Evolutionary conservation across 495 filamentous ascomycete species (phyloP).

Genomic region (Lasiosphaeria miniovina): DNA sequence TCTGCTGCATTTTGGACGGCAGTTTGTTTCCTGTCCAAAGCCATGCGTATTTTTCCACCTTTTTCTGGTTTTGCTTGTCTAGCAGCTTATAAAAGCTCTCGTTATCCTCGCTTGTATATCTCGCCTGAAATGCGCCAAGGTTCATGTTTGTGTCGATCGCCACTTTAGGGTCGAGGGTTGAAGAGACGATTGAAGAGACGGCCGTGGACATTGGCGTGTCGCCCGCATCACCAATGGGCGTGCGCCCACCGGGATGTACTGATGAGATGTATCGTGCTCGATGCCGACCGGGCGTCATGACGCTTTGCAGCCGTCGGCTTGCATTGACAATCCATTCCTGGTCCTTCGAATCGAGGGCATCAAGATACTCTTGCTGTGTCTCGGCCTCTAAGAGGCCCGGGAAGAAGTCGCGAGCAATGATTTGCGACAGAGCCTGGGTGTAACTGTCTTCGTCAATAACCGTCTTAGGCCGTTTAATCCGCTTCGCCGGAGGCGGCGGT

Average conservation of each 20-base stretch:
- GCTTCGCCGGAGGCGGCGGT: constrained; percentile 81
- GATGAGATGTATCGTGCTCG: constrained; percentile 32
- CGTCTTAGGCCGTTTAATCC: constrained; percentile 86
- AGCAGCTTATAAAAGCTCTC: constrained; percentile 90
- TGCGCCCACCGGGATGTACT: constrained; percentile 36
- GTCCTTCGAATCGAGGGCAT: constrained; percentile 83
- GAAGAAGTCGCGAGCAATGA: constrained; percentile 96
- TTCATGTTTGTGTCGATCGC: constrained; percentile 75
- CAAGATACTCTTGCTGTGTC: constrained; percentile 85
- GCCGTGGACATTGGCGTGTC: constrained; percentile 67
- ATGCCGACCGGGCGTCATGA: constrained; percentile 74
- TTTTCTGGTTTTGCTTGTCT: constrained; percentile 85
- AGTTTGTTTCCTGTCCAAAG: constrained; percentile 87
- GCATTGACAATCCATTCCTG: constrained; percentile 82
- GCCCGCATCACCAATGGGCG: constrained; percentile 53
- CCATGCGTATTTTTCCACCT: constrained; percentile 79
- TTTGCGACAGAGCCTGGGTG: constrained; percentile 84
- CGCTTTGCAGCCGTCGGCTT: constrained; percentile 64
- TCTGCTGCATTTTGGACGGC: constrained; percentile 79
- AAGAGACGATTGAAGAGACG: constrained; percentile 36
- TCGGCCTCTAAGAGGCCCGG: constrained; percentile 84
- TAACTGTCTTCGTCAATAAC: constrained; percentile 95
- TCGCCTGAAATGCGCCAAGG: constrained; percentile 79
- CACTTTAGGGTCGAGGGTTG: constrained; percentile 19
- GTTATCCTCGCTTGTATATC: constrained; percentile 96